A percentile compares a stretch with the other conserved stretches of the same genome.
Conservation (phyloP, 163 green algal species). For the Scenedesmus sp. region DNA sequence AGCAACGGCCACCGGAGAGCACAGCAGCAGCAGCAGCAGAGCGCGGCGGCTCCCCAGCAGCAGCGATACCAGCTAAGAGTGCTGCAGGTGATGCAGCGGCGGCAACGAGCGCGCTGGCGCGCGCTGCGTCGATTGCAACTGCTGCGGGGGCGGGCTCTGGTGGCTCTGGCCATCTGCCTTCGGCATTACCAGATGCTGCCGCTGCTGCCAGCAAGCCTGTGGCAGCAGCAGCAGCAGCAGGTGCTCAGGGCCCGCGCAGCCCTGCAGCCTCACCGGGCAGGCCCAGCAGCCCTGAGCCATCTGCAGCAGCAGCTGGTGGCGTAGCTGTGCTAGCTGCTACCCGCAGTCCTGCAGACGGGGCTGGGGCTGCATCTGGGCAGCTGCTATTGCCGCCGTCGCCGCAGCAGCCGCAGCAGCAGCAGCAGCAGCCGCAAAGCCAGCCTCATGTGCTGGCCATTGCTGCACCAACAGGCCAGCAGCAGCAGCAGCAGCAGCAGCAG, state of each 20-base stretch:
- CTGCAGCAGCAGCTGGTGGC: not conserved
- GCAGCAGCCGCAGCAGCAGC: constrained; percentile 19
- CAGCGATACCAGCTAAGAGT: not conserved
- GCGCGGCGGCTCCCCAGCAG: not conserved
- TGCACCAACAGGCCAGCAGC: not conserved
- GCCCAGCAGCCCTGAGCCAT: not conserved
- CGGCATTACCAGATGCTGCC: constrained; percentile 14
- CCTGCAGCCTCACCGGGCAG: not conserved
- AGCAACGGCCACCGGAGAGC: not conserved
- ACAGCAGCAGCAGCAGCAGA: not conserved
- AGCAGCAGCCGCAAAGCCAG: constrained; percentile 27
- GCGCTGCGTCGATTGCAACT: not conserved
- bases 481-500: not conserved
- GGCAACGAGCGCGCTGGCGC: not conserved
- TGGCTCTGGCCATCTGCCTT: not conserved
- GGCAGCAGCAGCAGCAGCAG: not conserved
- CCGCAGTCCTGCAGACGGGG: not conserved
- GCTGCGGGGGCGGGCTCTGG: not conserved
- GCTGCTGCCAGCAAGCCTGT: not conserved
- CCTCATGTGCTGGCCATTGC: not conserved
- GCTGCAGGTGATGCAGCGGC: not conserved
- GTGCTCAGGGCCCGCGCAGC: no score
- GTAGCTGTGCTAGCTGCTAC: not conserved
- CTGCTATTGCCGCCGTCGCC: not conserved
- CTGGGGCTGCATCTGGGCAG: not conserved